phyloP scores from a whole-genome alignment of 352 stramenopile species.

The Globisporangium mamillatum region DNA sequence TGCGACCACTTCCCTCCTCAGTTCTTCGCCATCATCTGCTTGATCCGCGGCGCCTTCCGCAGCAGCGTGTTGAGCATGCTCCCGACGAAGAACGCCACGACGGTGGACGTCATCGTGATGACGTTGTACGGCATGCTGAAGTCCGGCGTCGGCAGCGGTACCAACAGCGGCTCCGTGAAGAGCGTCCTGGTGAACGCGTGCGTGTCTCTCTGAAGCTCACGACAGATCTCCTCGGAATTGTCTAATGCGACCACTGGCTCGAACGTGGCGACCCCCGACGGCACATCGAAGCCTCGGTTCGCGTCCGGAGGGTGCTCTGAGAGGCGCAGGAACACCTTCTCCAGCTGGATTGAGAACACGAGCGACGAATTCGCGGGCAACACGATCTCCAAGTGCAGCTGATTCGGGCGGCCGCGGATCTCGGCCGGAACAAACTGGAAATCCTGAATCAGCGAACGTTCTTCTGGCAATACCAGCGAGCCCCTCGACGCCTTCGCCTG shows the following conservation, averaged over 20 bases:
- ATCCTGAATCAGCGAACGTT: constrained; percentile 16
- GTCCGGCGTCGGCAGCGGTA: constrained; percentile 81
- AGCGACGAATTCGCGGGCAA: constrained; percentile 55
- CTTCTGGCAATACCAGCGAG: neutral
- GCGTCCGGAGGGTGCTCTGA: constrained; percentile 83
- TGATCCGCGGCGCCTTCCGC: constrained; percentile 61
- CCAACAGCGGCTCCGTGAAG: constrained; percentile 80
- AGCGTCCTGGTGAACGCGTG: constrained; percentile 33
- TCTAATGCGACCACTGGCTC: constrained; percentile 5
- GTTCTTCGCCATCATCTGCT: constrained; percentile 53
- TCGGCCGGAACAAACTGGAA: constrained; percentile 66
- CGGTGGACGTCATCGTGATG: constrained; percentile 88
- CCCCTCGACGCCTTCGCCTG: constrained; percentile 18
- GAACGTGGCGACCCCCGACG: constrained; percentile 59
- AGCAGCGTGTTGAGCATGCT: constrained; percentile 82
- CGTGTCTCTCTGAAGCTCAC: neutral
- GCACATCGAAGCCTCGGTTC: constrained; percentile 83
- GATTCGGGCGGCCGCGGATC: constrained; percentile 47
- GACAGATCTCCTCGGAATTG: constrained; percentile 11
- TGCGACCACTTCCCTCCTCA: too few relatives aligned
- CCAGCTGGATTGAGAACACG: constrained; percentile 71
- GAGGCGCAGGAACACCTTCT: constrained; percentile 80
- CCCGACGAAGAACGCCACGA: constrained; percentile 84
- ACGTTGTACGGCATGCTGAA: constrained; percentile 92
- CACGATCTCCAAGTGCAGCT: constrained; percentile 48